Conservation (phyloP, 768 basidiomycete genomes). For the Exsudoporus frostii region DNA sequence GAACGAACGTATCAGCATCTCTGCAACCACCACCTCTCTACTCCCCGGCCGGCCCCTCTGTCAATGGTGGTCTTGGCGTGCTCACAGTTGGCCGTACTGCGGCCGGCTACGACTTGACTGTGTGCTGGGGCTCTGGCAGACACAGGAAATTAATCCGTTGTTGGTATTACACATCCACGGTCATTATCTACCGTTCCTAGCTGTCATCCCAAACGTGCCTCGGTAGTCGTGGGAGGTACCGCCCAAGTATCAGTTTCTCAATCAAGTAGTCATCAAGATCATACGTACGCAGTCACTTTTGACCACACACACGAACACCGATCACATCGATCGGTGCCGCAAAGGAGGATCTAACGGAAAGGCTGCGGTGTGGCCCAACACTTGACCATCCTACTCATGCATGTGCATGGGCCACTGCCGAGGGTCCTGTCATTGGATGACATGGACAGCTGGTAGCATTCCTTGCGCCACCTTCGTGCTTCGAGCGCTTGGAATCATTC, state of each 20-base stretch:
- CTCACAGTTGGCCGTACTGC: background rate
- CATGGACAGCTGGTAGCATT: background rate
- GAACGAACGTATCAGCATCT: background rate
- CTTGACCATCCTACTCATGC: too few species aligned
- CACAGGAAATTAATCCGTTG: slow-evolving; percentile 5
- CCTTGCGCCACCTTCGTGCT: background rate
- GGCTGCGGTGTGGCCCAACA: background rate
- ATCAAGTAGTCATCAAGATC: slow-evolving; percentile 1
- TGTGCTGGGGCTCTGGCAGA: background rate
- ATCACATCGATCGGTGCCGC: slow-evolving; percentile 11
- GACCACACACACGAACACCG: background rate
- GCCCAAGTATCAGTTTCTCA: background rate
- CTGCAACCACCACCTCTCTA: background rate
- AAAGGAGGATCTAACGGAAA: background rate
- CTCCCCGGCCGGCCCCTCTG: too few species aligned
- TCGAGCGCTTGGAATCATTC: background rate
- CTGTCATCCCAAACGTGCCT: background rate
- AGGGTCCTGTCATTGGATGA: slow-evolving; percentile 9
- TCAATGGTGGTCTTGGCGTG: background rate
- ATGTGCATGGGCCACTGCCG: background rate
- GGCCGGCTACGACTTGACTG: background rate
- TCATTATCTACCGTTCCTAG: slow-evolving; percentile 1
- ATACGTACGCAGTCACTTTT: background rate
- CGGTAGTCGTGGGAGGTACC: background rate
- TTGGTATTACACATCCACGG: background rate